Base-by-base conservation (phyloP, 2,329 filamentous ascomycete genomes). In the Penicillium occitanis region DNA sequence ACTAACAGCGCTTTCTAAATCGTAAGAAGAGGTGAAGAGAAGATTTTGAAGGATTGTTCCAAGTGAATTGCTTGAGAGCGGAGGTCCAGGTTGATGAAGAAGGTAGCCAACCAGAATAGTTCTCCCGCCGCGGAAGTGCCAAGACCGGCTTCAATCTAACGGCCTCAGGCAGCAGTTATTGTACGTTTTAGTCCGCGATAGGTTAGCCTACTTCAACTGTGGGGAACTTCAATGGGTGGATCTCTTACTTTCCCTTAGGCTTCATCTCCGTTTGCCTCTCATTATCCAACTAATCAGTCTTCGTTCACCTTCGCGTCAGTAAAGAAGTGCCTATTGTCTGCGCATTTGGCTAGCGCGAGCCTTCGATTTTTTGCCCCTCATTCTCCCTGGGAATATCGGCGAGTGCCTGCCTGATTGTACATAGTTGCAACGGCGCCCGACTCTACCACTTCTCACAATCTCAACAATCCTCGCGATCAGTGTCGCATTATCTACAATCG, bases 201-300 rank as follows among this genome's bases (percentile, higher is more conserved):
- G 53, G 33, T 25, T 57, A 57, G 53, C 13, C 10, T 57, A 2
- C 0, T 8, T 10, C 2, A 2, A 37, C 14, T 40, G 60, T 62
- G 60, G 60, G 25, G 60, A 62, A 50, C 42, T 28, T 22, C n/a
- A n/a, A 19, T 61, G 14, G 17, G 46, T 62, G 60, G 60, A 53
- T 53, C 60, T 25, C 50, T 51, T 8, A 50, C 30, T 62, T n/a
- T 53, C 25, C 48, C 48, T 53, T 28, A 10, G 22, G 22, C 22
- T 48, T 19, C 22, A 22, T 25, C n/a, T 55, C 17, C 5, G 10
- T 30, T 37, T 25, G 33, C n/a, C 33, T 8, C 17, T 33, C 7
- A 19, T 22, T 19, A 35, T 33, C 51, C 5, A 22, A n/a, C 2
- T 6, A 22, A 19, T 57, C 53, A 25, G 2, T 40, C 19, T 35